Base-by-base conservation (phyloP, 2,329 filamentous ascomycete species). In the Alternaria metachromatica region DNA sequence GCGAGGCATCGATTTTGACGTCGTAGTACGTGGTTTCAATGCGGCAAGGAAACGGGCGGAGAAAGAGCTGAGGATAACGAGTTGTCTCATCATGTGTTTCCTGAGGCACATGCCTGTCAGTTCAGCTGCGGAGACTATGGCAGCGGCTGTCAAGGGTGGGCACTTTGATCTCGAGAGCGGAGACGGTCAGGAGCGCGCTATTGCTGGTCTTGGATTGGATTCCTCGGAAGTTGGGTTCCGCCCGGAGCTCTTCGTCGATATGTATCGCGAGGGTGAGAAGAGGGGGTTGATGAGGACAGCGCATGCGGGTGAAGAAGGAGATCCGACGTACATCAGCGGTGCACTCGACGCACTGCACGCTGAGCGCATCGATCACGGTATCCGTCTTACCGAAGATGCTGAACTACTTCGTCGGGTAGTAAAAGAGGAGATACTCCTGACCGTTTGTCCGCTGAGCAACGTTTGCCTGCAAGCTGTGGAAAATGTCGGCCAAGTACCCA, bases 281-380 rank as follows among this genome's bases (percentile, higher is more conserved):
- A 81, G 82, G 26, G 87, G 87, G 0, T 83, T 91, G 55, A 81
- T 84, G 26, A 83, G 88, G n/a, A 94, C 92, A 0, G 88, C 91
- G 3, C 92, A 94, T 76, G 91, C 89, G 3, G 91, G 92, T 56
- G 92, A 94, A 77, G 92, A 94, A 75, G 91, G 90, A 0, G 89
- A 90, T 15, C 80, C 89, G 4, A 84, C 83, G 6, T 93, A 91
- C 78, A 89, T 95, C 69, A 80, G 81, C 23, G 83, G 84, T 25
- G 89, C 91, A 2, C 81, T 94, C 44, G 87, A 91, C 68, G 74
- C 83, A 28, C 84, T 93, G 46, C 82, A 84, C 21, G 87, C 88
- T 45, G 82, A 86, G 76, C 87, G 92, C 45, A 92, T 95, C 72
- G 92, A 94, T 76, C 91, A 95, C 75, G 92, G 92, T 1, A 88